Conservation (phyloP, 306 rosid species). For the Dalbergia cochinchinensis region DNA sequence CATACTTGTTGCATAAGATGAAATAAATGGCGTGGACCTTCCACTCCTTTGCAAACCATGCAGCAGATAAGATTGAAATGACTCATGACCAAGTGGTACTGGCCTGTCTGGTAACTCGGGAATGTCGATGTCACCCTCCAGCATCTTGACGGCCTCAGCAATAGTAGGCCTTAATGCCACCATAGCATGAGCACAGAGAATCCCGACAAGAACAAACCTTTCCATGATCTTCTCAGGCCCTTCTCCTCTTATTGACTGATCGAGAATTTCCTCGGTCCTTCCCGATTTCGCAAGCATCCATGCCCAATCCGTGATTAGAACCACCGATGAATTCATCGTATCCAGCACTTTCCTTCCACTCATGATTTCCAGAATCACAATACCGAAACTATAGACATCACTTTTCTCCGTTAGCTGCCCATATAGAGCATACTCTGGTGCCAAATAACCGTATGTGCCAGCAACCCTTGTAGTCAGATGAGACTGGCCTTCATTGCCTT, state of each 20-base stretch:
- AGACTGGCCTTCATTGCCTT: constrained; percentile 68
- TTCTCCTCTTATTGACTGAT: constrained; percentile 53
- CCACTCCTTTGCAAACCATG: constrained; percentile 48
- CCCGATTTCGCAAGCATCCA: constrained; percentile 71
- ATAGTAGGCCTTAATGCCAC: constrained; percentile 92
- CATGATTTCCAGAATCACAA: constrained; percentile 82
- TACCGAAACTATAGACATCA: constrained; percentile 85
- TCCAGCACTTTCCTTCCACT: constrained; percentile 82
- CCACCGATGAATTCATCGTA: constrained; percentile 50
- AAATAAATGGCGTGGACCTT: constrained; percentile 44
- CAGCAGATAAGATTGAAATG: constrained; percentile 60
- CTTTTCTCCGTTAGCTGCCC: constrained; percentile 82
- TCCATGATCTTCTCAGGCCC: constrained; percentile 78
- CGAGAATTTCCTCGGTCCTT: constrained; percentile 59
- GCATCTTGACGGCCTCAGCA: constrained; percentile 79
- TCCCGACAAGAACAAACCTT: constrained; percentile 83
- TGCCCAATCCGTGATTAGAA: constrained; percentile 87
- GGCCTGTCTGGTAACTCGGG: constrained; percentile 80
- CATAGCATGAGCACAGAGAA: constrained; percentile 88
- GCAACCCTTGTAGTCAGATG: constrained; percentile 86
- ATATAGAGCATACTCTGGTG: constrained; percentile 85
- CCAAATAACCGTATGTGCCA: constrained; percentile 83
- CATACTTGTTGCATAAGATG: constrained; percentile 36
- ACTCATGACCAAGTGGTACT: constrained; percentile 73
- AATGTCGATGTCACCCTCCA: constrained; percentile 88